Base-by-base conservation (phyloP, 495 filamentous ascomycete genomes). In the Peziza echinospora region DNA sequence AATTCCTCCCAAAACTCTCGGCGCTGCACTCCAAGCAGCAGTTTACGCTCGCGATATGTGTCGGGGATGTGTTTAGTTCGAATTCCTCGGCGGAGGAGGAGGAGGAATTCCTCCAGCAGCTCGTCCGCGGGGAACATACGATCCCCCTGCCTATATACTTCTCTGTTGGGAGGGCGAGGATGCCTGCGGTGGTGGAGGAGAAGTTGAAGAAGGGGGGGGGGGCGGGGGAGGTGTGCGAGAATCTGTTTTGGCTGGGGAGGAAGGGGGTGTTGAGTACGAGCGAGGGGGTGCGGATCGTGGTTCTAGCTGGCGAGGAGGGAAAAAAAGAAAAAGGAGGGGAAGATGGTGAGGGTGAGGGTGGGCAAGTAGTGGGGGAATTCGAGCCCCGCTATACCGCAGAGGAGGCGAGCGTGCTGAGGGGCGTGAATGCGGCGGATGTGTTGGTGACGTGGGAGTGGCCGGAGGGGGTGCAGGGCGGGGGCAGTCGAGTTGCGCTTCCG, bases 381-480 rank as follows among this genome's bases (percentile, higher is more conserved):
- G 42, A 78, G 4, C 79, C 84, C 0, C 70, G 69, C 43, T 84
- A 92, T 58, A 78, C 70, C 0, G 71, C 76, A 46, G 70, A 70
- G n/a, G 89, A 94, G 50, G 82, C 77, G 16, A 77, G 76, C 54
- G 59, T 71, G 0, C 67, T 93, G 2, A 69, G 75, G 42, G 82
- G 82, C 9, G 79, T 76, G 19, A 78, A 82, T 49, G 66, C 64
- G 6, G 76, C 80, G 21, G 89, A 97, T 56, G 82, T 97, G 43
- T 66, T 97, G 7, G 63, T 97, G 21, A 93, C 89, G 1, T 71
- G 72, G 11, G 67, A 81, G 47, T 97, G 89, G 89, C 89, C 89
- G 8, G 67, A 74, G 3, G 69, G 66, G 0, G 68, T 94, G 19
- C 69, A 60, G 3, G 68, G 76, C 1, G 54, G 56, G 58, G 58